These are phyloP conservation scores for Anacardium occidentale DNA, from an alignment of 345 rosid species.

Conservation along the genomic window DNA sequence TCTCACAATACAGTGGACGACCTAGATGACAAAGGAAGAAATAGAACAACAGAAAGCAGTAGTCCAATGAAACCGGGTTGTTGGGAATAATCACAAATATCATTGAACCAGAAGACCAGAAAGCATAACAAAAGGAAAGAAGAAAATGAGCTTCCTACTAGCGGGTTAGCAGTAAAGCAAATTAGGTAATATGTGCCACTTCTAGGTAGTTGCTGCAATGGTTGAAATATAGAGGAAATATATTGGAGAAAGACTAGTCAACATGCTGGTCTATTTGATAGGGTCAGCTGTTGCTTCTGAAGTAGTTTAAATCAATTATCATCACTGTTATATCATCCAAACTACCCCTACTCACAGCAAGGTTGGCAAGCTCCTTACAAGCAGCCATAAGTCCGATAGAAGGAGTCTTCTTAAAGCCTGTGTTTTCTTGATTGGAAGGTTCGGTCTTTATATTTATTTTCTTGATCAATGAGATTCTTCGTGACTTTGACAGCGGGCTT, in stretches of 20 bases:
- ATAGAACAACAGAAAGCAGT: neutral
- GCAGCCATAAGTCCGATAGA: slow-evolving; percentile 46
- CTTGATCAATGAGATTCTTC: slow-evolving; percentile 50
- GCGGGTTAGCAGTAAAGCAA: neutral
- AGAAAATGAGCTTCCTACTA: neutral
- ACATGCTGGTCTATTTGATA: neutral
- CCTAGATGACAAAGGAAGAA: neutral
- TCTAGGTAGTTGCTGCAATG: neutral
- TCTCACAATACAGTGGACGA: neutral
- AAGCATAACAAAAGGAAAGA: neutral
- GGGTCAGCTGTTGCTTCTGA: slow-evolving; percentile 34
- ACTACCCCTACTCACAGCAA: slow-evolving; percentile 65
- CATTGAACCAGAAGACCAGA: neutral
- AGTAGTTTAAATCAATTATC: slow-evolving; percentile 58
- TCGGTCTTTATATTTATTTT: slow-evolving; percentile 35
- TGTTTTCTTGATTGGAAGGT: slow-evolving; percentile 42
- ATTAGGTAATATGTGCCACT: neutral
- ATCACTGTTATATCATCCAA: slow-evolving; percentile 76
- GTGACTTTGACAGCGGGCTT: slow-evolving; percentile 55
- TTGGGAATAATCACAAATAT: neutral
- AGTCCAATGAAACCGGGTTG: neutral
- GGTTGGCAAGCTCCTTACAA: slow-evolving; percentile 64
- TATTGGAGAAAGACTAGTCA: neutral
- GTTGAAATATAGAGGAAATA: neutral
- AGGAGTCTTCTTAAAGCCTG: slow-evolving; percentile 27